Percentiles rank a stretch among this genome's conserved stretches.
phyloP scores from a whole-genome alignment of 768 basidiomycete species.

The Agaricus bisporus region DNA sequence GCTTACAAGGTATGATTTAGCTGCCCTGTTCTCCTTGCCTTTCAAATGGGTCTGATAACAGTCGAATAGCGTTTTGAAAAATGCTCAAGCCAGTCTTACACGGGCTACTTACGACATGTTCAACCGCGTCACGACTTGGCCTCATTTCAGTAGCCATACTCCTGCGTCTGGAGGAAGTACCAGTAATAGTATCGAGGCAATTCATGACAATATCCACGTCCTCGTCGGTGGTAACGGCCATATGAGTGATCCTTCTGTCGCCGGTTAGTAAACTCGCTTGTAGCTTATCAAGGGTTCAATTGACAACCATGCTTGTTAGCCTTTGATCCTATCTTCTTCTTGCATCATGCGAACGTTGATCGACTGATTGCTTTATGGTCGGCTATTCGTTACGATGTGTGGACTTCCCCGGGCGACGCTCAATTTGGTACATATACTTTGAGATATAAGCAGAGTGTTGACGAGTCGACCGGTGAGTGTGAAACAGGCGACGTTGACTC shows the following conservation, averaged over 20 bases:
- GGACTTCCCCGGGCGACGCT: slow-evolving; percentile 23
- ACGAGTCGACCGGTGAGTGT: slow-evolving; percentile 21
- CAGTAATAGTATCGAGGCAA: slow-evolving; percentile 36
- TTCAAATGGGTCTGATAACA: not conserved
- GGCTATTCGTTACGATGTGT: slow-evolving; percentile 32
- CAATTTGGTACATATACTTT: slow-evolving; percentile 28
- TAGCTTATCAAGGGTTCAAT: not conserved
- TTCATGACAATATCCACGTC: slow-evolving; percentile 38
- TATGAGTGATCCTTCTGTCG: slow-evolving; percentile 28
- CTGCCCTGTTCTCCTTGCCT: not conserved
- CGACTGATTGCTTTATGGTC: slow-evolving; percentile 40
- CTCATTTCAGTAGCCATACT: slow-evolving; percentile 36
- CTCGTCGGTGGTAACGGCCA: slow-evolving; percentile 30
- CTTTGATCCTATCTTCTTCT: slow-evolving; percentile 42
- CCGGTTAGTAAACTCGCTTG: slow-evolving; percentile 19
- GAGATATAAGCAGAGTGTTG: slow-evolving; percentile 14
- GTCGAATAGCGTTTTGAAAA: slow-evolving; percentile 14
- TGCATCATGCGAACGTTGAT: slow-evolving; percentile 43
- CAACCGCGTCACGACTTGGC: slow-evolving; percentile 27
- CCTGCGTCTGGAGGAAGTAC: slow-evolving; percentile 22
- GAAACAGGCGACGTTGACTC: not conserved
- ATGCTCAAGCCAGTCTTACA: slow-evolving; percentile 16
- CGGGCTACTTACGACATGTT: slow-evolving; percentile 26
- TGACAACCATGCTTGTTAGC: slow-evolving; percentile 15
- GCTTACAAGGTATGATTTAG: slow-evolving; percentile 13